Evolutionary conservation across 2,329 filamentous ascomycete genomes (phyloP), one percentile per base, ranked within the genome.

Genomic region (Onygenales sp.): DNA sequence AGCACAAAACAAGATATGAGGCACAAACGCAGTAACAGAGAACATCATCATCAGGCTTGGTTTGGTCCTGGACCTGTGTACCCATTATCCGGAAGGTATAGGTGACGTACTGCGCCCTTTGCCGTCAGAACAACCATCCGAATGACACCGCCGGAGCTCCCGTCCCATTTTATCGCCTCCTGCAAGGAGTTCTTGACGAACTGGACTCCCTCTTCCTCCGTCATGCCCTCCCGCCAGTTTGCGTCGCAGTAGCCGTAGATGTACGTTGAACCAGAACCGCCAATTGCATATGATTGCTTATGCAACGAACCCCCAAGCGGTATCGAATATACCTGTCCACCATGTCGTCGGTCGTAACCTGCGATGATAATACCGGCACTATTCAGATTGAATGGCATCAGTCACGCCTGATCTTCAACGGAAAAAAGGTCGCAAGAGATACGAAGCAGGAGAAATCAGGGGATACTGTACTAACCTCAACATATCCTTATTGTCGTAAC

Each of bases 161-260:
- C 93, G 69, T 98, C 93, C 93, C 93, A 98, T 76, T 95, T 95
- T 80, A 98, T 97, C 13, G 93, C 93, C 78, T 98, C 92, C 65
- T 83, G 78, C 67, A 98, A 77, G 34, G 93, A 85, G 47, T 84
- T 86, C 77, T 95, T 96, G 69, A 98, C 93, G 65, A 98, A 98
- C 42, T 84, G 74, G 59, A 98, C 84, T 1, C 93, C 93, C 57
- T 95, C 91, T 52, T 83, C 79, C 77, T 97, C 89, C 51, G 86
- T 88, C 91, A 98, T 97, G 60, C 83, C 83, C 74, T 97, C 93
- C 70, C 79, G 84, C 93, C 93, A 98, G 78, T 98, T 83, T 54
- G 89, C 85, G 69, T 98, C 92, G 69, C 91, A 97, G 79, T 95
- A 97, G 63, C 93, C 93, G 78, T 97, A 98, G 73, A 98, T 98